Evolutionary conservation across 352 stramenopile species (phyloP).

Genomic region (Globisporangium yorkense): DNA sequence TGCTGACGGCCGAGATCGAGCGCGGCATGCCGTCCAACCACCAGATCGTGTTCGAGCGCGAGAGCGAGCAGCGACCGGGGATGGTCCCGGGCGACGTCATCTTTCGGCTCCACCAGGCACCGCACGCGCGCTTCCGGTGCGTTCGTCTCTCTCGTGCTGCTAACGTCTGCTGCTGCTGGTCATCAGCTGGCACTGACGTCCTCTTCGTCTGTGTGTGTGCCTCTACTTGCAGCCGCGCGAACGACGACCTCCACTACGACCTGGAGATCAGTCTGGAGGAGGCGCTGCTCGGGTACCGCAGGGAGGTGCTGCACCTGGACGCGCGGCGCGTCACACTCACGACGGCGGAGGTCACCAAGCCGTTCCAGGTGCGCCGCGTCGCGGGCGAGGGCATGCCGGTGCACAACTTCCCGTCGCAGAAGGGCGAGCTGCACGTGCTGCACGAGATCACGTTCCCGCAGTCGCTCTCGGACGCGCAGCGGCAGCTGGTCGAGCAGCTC

Average conservation of each 20-base stretch:
- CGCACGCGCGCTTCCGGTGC: constrained; percentile 84
- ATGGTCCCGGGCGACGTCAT: constrained; percentile 93
- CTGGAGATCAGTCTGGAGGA: constrained; percentile 95
- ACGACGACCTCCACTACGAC: constrained; percentile 94
- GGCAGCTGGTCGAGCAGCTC: constrained; percentile 59
- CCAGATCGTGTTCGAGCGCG: constrained; percentile 83
- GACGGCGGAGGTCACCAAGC: constrained; percentile 86
- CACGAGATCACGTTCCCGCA: constrained; percentile 94
- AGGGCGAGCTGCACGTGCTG: constrained; percentile 92
- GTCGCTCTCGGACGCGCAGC: constrained; percentile 85
- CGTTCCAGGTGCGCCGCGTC: constrained; percentile 90
- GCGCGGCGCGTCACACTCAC: constrained; percentile 88
- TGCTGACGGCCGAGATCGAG: constrained; percentile 73
- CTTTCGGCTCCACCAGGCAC: constrained; percentile 90
- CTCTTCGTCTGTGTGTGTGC: no score
- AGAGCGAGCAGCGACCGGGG: constrained; percentile 79
- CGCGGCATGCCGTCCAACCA: constrained; percentile 77
- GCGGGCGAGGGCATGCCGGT: constrained; percentile 95
- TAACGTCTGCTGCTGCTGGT: not conserved
- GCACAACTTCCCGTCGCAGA: constrained; percentile 84
- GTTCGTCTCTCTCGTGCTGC: constrained; percentile 3
- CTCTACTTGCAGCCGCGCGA: constrained; percentile 61
- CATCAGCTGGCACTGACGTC: no score
- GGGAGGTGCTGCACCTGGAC: constrained; percentile 92
- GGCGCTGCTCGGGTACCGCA: constrained; percentile 93